These are phyloP conservation scores for Isoetes taiwanensis DNA, from an alignment of 75 land plant species.

Conservation along the genomic window DNA sequence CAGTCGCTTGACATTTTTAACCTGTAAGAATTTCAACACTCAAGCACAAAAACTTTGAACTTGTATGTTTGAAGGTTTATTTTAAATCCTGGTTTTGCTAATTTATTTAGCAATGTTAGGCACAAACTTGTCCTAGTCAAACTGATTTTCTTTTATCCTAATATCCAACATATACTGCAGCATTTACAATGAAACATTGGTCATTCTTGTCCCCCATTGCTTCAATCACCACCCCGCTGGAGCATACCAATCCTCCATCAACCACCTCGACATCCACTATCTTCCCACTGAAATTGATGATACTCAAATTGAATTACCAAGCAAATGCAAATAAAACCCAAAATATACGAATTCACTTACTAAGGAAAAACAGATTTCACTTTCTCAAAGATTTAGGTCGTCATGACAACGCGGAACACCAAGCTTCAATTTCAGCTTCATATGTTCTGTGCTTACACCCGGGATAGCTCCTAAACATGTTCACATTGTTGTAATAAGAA, in stretches of 20 bases:
- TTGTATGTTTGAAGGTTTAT: no score
- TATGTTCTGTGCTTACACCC: constrained; percentile 59
- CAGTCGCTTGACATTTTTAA: no score
- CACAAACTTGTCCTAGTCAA: no score
- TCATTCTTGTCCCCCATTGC: constrained; percentile 91
- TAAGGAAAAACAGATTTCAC: constrained; percentile 89
- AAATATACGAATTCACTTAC: constrained; percentile 32
- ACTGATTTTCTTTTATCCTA: no score
- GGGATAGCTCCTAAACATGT: constrained; percentile 62
- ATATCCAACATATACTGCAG: constrained; percentile 95
- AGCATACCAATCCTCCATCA: constrained; percentile 88
- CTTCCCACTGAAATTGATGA: constrained; percentile 40
- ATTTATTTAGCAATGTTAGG: no score
- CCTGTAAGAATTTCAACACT: no score
- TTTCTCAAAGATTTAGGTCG: constrained; percentile 49
- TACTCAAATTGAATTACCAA: not conserved
- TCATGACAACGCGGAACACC: constrained; percentile 66
- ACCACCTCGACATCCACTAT: constrained; percentile 69
- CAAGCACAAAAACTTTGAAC: no score
- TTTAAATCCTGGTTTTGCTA: no score
- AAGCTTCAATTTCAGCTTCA: constrained; percentile 78
- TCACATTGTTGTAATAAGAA: not conserved
- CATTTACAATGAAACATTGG: constrained; percentile 89
- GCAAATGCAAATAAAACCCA: not conserved
- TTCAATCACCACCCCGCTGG: constrained; percentile 77